Percentiles rank a stretch among this genome's conserved stretches.
These are phyloP conservation scores for Mortierella alpina DNA, from an alignment of 192 early-diverging fungal species.

Conservation along the genomic window DNA sequence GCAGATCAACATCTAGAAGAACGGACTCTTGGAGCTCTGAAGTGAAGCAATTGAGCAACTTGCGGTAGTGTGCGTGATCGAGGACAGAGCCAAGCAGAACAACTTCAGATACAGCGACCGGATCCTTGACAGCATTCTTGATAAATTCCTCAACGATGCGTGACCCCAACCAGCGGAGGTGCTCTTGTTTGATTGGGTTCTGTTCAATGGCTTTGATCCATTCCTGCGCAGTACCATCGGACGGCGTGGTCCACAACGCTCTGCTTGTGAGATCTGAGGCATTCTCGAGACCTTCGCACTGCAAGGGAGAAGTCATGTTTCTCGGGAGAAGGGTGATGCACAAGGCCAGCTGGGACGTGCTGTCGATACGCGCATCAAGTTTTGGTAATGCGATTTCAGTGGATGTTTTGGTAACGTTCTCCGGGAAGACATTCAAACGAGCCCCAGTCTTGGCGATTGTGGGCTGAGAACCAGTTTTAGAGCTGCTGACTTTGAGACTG, in stretches of 20 bases:
- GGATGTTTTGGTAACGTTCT: not conserved
- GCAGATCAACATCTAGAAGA: too few relatives aligned
- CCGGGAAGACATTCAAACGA: not conserved
- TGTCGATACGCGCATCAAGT: constrained; percentile 1
- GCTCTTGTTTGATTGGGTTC: not conserved
- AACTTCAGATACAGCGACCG: too few relatives aligned
- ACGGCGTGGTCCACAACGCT: not conserved
- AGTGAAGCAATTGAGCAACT: too few relatives aligned
- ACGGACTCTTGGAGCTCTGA: too few relatives aligned
- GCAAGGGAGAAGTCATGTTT: not conserved
- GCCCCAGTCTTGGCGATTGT: too few relatives aligned
- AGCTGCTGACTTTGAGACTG: constrained; percentile 5
- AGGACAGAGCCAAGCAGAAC: too few relatives aligned
- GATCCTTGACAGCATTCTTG: too few relatives aligned
- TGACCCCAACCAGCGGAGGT: not conserved
- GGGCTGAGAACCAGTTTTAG: not conserved
- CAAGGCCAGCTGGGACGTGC: not conserved
- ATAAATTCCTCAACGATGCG: too few relatives aligned
- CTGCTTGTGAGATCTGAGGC: not conserved
- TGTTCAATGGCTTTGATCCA: constrained; percentile 6
- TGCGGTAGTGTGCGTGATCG: too few relatives aligned
- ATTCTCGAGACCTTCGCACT: not conserved
- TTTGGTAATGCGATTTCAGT: not conserved
- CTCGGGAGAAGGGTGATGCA: constrained; percentile 2
- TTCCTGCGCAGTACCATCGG: not conserved